phyloP scores from a whole-genome alignment of 1,284 basidiomycete species.

The Polyporus tsugae region DNA sequence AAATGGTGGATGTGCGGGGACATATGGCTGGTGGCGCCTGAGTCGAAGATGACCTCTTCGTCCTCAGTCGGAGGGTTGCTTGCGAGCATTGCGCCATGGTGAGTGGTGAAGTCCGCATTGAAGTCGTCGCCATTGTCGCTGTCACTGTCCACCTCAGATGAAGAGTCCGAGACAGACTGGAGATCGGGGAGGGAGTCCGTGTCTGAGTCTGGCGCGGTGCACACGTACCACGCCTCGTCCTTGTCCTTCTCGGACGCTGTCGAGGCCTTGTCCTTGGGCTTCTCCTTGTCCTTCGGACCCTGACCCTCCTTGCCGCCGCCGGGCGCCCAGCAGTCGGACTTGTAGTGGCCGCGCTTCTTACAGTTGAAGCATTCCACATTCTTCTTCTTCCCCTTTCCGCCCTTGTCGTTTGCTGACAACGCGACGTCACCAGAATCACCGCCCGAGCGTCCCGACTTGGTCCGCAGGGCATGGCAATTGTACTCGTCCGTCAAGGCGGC shows the following conservation, averaged over 20 bases:
- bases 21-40: too few species aligned
- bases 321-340: not conserved
- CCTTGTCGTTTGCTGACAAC: constrained; percentile 18
- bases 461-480: constrained; percentile 16
- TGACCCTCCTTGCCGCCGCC: too few species aligned
- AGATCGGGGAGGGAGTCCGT: too few species aligned
- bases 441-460: constrained; percentile 11
- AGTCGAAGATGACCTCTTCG: too few species aligned
- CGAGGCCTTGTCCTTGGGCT: constrained; percentile 26
- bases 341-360: constrained; percentile 35
- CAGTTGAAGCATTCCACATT: constrained; percentile 37
- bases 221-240: not conserved
- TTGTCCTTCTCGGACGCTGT: constrained; percentile 13
- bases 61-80: too few species aligned
- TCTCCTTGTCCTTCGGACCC: constrained; percentile 28
- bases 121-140: too few species aligned
- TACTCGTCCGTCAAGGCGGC: constrained; percentile 29
- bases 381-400: constrained; percentile 22
- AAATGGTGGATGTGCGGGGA: constrained; percentile 42
- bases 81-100: too few species aligned
- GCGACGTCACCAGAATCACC: constrained; percentile 16
- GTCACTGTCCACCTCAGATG: too few species aligned
- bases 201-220: too few species aligned
- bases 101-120: too few species aligned
- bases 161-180: too few species aligned